These are phyloP conservation scores for Tolypocladium cylindrosporum DNA, from an alignment of 2,329 filamentous ascomycete genomes.

Conservation along the genomic window DNA sequence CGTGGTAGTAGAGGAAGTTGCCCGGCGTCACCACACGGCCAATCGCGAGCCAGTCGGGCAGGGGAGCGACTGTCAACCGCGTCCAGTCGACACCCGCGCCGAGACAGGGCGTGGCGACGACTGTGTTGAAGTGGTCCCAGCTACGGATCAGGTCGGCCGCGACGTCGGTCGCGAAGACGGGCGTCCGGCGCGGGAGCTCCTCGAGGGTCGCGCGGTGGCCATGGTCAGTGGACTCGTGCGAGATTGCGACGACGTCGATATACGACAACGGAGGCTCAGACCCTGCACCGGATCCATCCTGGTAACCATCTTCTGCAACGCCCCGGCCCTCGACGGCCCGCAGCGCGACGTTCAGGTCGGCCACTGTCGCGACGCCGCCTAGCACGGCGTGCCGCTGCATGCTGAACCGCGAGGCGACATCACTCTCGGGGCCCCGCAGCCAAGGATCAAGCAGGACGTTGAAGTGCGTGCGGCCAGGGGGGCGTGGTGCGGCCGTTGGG, in stretches of 20 bases:
- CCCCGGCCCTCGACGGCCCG: conserved; percentile 31
- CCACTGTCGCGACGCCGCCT: conserved; percentile 43
- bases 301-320: conserved; percentile 4
- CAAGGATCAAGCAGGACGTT: conserved; percentile 59
- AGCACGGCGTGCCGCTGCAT: conserved; percentile 52
- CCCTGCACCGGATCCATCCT: background rate
- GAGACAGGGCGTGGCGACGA: conserved; percentile 40
- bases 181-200: conserved; percentile 41
- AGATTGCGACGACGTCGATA: conserved; percentile 50
- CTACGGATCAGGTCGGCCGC: conserved; percentile 44
- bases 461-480: conserved; percentile 41
- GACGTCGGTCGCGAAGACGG: conserved; percentile 49
- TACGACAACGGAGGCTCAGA: background rate
- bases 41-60: conserved; percentile 54
- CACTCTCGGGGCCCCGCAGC: conserved; percentile 51
- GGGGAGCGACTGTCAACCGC: conserved; percentile 11
- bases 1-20: conserved; percentile 51
- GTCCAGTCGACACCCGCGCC: conserved; percentile 10
- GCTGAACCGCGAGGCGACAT: conserved; percentile 54
- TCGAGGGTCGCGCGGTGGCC: conserved; percentile 52
- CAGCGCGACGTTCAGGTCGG: conserved; percentile 42
- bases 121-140: conserved; percentile 49
- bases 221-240: conserved; percentile 61
- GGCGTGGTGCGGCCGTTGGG: conserved; percentile 27
- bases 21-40: conserved; percentile 42